phyloP scores from a whole-genome alignment of 1,139 yeast genomes.

The Groenewaldozyma auringiensis region DNA sequence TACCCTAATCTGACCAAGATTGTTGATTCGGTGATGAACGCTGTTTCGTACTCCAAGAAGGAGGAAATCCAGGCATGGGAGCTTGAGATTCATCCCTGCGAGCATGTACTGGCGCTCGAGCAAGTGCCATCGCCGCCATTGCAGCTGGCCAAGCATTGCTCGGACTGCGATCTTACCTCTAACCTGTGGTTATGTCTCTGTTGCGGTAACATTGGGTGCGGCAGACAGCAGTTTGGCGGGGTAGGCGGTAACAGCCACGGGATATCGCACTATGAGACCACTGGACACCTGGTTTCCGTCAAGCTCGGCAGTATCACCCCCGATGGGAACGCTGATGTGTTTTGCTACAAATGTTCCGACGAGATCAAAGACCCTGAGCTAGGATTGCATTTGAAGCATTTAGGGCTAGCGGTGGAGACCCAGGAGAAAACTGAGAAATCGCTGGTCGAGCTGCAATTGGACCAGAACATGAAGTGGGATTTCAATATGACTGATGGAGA shows the following conservation, averaged over 20 bases:
- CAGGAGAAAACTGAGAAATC: slow-evolving; percentile 66
- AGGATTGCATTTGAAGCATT: slow-evolving; percentile 42
- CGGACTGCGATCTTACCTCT: slow-evolving; percentile 58
- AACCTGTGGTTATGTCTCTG: slow-evolving; percentile 88
- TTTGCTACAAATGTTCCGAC: slow-evolving; percentile 83
- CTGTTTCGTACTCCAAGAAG: slow-evolving; percentile 58
- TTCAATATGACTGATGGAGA: slow-evolving; percentile 68
- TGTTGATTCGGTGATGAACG: slow-evolving; percentile 46
- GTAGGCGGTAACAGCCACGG: slow-evolving; percentile 92
- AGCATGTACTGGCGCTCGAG: slow-evolving; percentile 53
- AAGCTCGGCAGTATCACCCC: slow-evolving; percentile 83
- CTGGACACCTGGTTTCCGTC: slow-evolving; percentile 71
- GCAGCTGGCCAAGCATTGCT: slow-evolving; percentile 41
- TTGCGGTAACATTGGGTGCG: slow-evolving; percentile 90
- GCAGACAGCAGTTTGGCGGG: slow-evolving; percentile 89
- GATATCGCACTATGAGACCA: slow-evolving; percentile 51
- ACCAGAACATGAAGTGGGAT: slow-evolving; percentile 90
- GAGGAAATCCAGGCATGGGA: slow-evolving; percentile 90
- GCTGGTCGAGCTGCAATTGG: slow-evolving; percentile 80
- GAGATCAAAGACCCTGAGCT: slow-evolving; percentile 72
- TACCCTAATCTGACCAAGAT: slow-evolving; percentile 15
- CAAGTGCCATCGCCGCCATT: slow-evolving; percentile 29
- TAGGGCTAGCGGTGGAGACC: slow-evolving; percentile 65
- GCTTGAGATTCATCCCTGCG: slow-evolving; percentile 73
- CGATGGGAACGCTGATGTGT: slow-evolving; percentile 61